Conservation (phyloP, 768 basidiomycete genomes). For the Russula sp. region DNA sequence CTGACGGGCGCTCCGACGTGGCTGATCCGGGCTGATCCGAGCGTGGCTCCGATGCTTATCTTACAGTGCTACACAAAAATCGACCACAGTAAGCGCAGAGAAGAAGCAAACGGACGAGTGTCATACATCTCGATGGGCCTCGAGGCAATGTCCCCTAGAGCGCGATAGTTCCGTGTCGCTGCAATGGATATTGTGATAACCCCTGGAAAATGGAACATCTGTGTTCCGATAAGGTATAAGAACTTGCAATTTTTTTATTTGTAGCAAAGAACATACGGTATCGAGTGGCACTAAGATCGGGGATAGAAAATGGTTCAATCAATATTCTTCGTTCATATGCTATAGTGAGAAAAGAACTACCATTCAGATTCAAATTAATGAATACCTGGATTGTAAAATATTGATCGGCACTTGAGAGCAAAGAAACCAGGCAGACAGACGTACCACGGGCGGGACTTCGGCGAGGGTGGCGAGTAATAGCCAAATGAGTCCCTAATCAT, state of each 20-base stretch:
- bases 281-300: background rate
- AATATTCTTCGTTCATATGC: background rate
- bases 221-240: background rate
- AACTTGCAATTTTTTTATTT: background rate
- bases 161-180: background rate
- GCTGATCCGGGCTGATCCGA: too few relatives aligned
- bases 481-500: constrained; percentile 2
- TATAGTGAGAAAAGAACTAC: background rate
- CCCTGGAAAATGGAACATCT: background rate
- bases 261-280: background rate
- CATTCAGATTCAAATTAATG: background rate
- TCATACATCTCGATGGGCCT: background rate
- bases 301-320: background rate
- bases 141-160: background rate
- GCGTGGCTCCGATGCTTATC: too few relatives aligned
- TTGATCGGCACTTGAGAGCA: too few relatives aligned
- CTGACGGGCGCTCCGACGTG: too few relatives aligned
- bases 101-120: background rate
- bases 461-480: background rate
- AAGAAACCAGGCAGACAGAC: too few relatives aligned
- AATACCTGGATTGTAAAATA: background rate
- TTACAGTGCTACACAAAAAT: too few relatives aligned
- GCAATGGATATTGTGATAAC: background rate
- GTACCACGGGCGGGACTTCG: background rate
- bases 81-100: background rate